Evolutionary conservation across 331 rosid species (phyloP).

Genomic region (Spiraea crenata): DNA sequence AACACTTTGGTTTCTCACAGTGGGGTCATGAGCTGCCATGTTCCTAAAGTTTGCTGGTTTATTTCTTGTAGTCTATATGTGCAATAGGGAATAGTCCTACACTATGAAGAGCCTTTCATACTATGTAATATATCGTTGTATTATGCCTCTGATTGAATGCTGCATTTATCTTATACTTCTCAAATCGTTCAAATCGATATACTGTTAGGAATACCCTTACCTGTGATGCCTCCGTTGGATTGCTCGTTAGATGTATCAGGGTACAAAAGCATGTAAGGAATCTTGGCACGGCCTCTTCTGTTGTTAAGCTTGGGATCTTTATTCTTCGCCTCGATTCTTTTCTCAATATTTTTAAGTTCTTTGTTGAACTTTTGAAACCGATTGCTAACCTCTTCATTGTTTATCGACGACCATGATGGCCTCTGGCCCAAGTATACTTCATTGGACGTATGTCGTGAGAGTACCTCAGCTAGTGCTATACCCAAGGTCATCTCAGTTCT

Average conservation of each 20-base stretch:
- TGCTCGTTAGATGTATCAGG: conserved; percentile 44
- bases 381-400: conserved; percentile 37
- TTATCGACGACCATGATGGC: conserved; percentile 51
- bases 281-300: conserved; percentile 48
- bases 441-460: conserved; percentile 48
- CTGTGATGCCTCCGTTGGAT: conserved; percentile 35
- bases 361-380: conserved; percentile 49
- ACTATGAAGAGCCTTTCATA: not conserved
- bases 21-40: not conserved
- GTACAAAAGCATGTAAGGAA: conserved; percentile 44
- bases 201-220: conserved; percentile 58
- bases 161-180: not conserved
- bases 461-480: conserved; percentile 43
- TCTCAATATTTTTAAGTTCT: conserved; percentile 45
- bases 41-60: not conserved
- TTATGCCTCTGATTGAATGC: not conserved
- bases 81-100: not conserved
- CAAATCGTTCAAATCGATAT: conserved; percentile 42
- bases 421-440: conserved; percentile 56
- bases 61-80: not conserved
- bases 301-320: conserved; percentile 53
- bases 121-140: not conserved
- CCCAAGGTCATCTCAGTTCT: conserved; percentile 50
- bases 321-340: conserved; percentile 48
- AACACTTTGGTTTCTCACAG: conserved; percentile 2